Conservation (phyloP, 495 filamentous ascomycete genomes). For the Talaromyces nanjingensis region DNA sequence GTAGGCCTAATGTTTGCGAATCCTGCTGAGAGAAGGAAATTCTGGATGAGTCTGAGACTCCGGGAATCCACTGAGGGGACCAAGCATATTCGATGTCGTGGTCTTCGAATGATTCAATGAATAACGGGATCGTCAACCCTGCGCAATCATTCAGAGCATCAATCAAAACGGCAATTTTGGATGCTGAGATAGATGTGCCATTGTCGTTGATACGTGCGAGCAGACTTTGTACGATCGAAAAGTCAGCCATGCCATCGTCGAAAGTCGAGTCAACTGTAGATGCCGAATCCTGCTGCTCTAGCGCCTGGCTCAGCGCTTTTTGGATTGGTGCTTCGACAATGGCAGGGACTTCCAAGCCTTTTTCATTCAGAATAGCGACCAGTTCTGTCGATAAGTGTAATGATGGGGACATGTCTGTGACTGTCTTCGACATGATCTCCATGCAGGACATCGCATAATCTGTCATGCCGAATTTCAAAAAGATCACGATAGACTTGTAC, state of each 20-base stretch:
- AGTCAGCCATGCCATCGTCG: neutral
- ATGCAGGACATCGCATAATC: neutral
- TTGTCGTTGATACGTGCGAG: conserved; percentile 20
- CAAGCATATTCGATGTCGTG: conserved; percentile 21
- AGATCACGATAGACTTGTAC: neutral
- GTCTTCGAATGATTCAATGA: neutral
- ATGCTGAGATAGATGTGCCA: conserved; percentile 27
- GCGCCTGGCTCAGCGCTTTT: neutral
- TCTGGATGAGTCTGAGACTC: conserved; percentile 11
- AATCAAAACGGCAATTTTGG: conserved; percentile 19
- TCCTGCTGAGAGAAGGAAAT: conserved; percentile 14
- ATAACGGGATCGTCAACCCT: conserved; percentile 17
- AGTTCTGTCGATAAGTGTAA: neutral
- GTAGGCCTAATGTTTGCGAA: conserved; percentile 21
- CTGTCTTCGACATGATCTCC: neutral
- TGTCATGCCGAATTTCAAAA: neutral
- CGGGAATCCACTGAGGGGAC: conserved; percentile 24
- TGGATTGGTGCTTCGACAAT: neutral
- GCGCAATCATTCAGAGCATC: conserved; percentile 29
- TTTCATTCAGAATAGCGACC: neutral
- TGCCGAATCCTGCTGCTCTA: neutral
- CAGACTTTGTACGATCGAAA: conserved; percentile 15
- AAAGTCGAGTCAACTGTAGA: neutral
- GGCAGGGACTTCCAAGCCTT: neutral
- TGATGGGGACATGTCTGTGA: neutral